Percentiles rank a stretch among this genome's conserved stretches.
phyloP scores from a whole-genome alignment of 2,329 filamentous ascomycete species.

The Karstenula rhodostoma region DNA sequence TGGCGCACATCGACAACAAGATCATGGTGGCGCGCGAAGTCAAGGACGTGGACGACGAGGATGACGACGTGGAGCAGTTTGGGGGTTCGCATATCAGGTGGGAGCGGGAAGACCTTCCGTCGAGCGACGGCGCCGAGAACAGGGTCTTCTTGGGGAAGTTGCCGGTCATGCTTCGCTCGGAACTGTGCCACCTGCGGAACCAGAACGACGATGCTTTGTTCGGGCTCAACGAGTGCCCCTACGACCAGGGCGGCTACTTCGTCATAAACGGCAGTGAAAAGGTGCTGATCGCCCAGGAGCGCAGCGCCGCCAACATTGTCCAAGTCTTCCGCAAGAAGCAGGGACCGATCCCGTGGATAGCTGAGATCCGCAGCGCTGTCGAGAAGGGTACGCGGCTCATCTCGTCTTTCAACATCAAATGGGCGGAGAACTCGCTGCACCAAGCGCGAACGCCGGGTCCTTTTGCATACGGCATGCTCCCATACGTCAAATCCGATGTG shows the following conservation, averaged over 20 bases:
- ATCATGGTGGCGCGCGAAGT: conserved; percentile 84
- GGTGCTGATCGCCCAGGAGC: conserved; percentile 96
- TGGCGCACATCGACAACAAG: conserved; percentile 86
- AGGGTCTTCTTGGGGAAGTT: conserved; percentile 93
- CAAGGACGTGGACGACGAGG: conserved; percentile 72
- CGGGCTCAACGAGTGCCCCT: conserved; percentile 93
- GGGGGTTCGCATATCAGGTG: conserved; percentile 52
- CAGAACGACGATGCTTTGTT: conserved; percentile 88
- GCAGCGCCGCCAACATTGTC: conserved; percentile 97
- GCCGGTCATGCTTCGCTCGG: conserved; percentile 97
- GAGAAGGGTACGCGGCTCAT: conserved; percentile 96
- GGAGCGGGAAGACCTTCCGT: conserved; percentile 59
- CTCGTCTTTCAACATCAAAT: conserved; percentile 89
- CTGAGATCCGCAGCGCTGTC: conserved; percentile 94
- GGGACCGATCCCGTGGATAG: conserved; percentile 91
- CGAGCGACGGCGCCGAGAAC: conserved; percentile 64
- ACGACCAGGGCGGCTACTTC: conserved; percentile 98
- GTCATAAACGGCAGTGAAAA: conserved; percentile 99
- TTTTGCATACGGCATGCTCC: conserved; percentile 88
- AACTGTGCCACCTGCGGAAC: conserved; percentile 88
- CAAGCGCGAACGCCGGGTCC: conserved; percentile 83
- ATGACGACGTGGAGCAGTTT: conserved; percentile 59
- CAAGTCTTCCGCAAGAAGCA: conserved; percentile 99
- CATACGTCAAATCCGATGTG: conserved; percentile 92
- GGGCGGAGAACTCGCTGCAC: conserved; percentile 83